Evolutionary conservation across 768 basidiomycete genomes (phyloP), one percentile per base, ranked within the genome.

Genomic region (Xerocomellus dryophilus): DNA sequence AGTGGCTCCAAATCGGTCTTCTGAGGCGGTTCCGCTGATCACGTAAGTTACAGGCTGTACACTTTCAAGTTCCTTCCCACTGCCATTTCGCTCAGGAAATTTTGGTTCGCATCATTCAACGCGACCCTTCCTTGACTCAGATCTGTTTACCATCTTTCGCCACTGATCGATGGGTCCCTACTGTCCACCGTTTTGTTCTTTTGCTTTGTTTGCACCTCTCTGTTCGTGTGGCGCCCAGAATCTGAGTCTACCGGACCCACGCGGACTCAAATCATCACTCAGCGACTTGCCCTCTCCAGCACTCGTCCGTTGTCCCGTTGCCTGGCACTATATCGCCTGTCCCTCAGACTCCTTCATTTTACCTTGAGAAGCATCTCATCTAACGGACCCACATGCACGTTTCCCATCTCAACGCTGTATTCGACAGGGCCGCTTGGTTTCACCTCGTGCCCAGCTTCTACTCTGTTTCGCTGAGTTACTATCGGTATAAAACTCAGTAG

Each of bases 381-480:
- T 56, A 51, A 54, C 43, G 41, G 25, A 14, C 40, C 50, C 50
- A 43, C 50, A 55, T 52, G 45, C 56, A 51, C 45, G 42, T 59
- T 71, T 59, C 53, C 61, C 66, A 63, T 60, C 61, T 59, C 58
- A 57, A 63, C 58, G 38, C 55, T 56, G 57, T 49, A 43, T 43
- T 61, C 69, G 47, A 56, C 61, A 69, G 64, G 63, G 63, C 69
- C 67, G 71, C 59, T 65, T 69, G 60, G 65, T 70, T 60, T 45
- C 57, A 61, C 69, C 69, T 63, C 69, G 69, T 70, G 69, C 39
- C 65, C 65, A 71, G 69, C 66, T 72, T 70, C 70, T 68, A 60
- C 67, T 65, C 61, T 70, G 71, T 62, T 72, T 70, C 69, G 69
- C 69, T 70, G 69, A 70, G 69, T 70, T 70, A 71, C 64, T 72